These are phyloP conservation scores for Lophium mytilinum DNA, from an alignment of 495 filamentous ascomycete species.

Conservation along the genomic window DNA sequence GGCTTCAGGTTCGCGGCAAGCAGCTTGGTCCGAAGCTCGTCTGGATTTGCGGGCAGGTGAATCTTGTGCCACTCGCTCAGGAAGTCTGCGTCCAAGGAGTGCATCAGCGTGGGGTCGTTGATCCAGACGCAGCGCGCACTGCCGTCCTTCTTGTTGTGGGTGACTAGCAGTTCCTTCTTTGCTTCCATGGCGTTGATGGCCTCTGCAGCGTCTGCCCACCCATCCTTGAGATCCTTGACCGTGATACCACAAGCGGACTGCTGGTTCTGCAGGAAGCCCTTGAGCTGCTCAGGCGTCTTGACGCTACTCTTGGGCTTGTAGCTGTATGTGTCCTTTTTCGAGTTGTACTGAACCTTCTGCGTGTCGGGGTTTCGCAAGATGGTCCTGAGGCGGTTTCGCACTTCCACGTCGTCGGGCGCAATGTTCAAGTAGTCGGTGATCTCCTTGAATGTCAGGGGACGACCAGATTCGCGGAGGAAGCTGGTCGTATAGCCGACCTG, in stretches of 20 bases:
- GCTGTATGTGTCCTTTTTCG: constrained; percentile 56
- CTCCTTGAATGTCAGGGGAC: constrained; percentile 56
- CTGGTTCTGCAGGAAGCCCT: constrained; percentile 70
- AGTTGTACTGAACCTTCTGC: constrained; percentile 32
- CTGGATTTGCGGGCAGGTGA: constrained; percentile 59
- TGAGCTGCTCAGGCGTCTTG: constrained; percentile 60
- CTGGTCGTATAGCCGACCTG: constrained; percentile 76
- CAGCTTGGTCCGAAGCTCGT: constrained; percentile 59
- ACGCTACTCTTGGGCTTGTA: constrained; percentile 79
- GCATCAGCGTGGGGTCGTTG: constrained; percentile 69
- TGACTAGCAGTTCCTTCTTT: constrained; percentile 71
- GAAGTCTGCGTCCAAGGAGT: constrained; percentile 75
- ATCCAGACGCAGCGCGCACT: constrained; percentile 79
- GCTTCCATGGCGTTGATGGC: constrained; percentile 70
- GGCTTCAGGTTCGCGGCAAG: constrained; percentile 32
- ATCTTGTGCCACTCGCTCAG: constrained; percentile 72
- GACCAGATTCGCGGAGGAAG: constrained; percentile 69
- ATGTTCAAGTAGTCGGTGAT: constrained; percentile 70
- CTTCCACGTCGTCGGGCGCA: constrained; percentile 21
- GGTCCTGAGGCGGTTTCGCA: constrained; percentile 3
- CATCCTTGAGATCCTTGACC: constrained; percentile 87
- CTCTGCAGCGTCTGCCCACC: constrained; percentile 76
- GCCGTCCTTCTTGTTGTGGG: constrained; percentile 88
- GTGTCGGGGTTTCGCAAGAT: constrained; percentile 38
- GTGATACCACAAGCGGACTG: constrained; percentile 70